Base-by-base conservation (phyloP, 2,329 filamentous ascomycete genomes). In the Arthrinium phaeospermum region DNA sequence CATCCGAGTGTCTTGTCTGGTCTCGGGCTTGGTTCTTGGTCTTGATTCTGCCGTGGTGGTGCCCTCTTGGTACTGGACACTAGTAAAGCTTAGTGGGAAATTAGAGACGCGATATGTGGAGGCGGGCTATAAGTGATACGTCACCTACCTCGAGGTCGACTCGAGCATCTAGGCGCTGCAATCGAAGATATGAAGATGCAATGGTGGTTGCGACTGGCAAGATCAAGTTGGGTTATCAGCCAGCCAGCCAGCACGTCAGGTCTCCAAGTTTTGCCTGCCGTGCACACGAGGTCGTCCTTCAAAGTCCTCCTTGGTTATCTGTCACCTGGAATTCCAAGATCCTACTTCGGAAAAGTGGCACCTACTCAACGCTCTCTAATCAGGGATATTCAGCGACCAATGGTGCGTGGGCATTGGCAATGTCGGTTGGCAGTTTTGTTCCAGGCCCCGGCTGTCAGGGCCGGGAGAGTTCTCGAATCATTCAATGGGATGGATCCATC, bases 1-100 rank as follows among this genome's bases (percentile, higher is more conserved):
- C 57, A 64, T 64, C 16, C 57, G 57, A n/a, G 30, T 24, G 57
- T 41, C 57, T 41, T 61, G 30, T 61, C 27, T 61, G 53, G 53
- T 61, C 53, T 61, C 27, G 53, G 49, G 16, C 51, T 30, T 24
- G 46, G 46, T 30, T 61, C 27, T 22, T 27, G 51, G 53, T 61
- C 53, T 61, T n/a, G 57, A 34, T 64, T 61, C 57, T 41, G 57
- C 57, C 57, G 57, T 22, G 19, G 34, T 64, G 34, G 57, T n/a
- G 37, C 19, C 57, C 41, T 22, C 2, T 22, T 64, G 19, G 19
- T 64, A 19, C 57, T 64, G 30, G 19, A 41, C 57, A 64, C 57
- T 64, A 64, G n/a, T 41, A n/a, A 41, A 64, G 57, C 8, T 64
- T 64, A 64, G 57, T 64, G 57, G 57, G 34, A 64, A 64, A 64